Base-by-base conservation (phyloP, 441 rosid genomes). In the Brassica balearica region DNA sequence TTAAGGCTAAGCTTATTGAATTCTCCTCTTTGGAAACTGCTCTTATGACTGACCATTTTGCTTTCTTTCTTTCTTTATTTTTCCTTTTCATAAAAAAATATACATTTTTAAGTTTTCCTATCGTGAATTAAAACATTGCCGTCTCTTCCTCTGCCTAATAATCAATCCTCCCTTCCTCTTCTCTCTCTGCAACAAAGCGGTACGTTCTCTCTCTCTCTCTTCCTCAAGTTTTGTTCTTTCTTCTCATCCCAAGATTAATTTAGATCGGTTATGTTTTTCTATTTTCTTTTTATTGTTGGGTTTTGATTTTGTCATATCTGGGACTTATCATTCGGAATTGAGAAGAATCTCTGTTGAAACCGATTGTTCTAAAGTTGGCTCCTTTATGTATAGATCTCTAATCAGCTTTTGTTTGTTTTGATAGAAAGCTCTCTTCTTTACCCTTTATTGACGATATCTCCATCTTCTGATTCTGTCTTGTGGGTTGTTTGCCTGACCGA, bases 81-180 rank as follows among this genome's bases (percentile, higher is more conserved):
- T 34, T 34, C 8, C 38, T 34, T 34, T 34, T 34, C 2, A 34
- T 34, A 34, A 34, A 6, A 34, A 34, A 34, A 29, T 29, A 29
- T 29, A 29, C 2, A 34, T 34, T 34, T 34, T 34, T 34, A 6
- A 34, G 34, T 3, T 3, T 3, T 29, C 5, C 5, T 83, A 82
- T 85, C 75, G 89, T 87, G 87, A 91, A 86, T 88, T 82, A 38
- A 71, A 63, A 32, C 73, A 80, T 34, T 79, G 77, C 81, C 83
- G 81, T 79, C 81, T 67, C 77, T 5, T 68, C 38, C 38, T 34
- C 8, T 34, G 8, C 82, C 65, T 78, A 46, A 73, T 73, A 73
- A 78, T 78, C 69, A 25, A 25, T 4, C 69, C 65, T 34, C 38
- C 34, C 51, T 78, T 36, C 56, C 22, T 12, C 41, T 38, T 63